phyloP scores from a whole-genome alignment of 768 basidiomycete genomes.

The Rhodotorula babjevae region DNA sequence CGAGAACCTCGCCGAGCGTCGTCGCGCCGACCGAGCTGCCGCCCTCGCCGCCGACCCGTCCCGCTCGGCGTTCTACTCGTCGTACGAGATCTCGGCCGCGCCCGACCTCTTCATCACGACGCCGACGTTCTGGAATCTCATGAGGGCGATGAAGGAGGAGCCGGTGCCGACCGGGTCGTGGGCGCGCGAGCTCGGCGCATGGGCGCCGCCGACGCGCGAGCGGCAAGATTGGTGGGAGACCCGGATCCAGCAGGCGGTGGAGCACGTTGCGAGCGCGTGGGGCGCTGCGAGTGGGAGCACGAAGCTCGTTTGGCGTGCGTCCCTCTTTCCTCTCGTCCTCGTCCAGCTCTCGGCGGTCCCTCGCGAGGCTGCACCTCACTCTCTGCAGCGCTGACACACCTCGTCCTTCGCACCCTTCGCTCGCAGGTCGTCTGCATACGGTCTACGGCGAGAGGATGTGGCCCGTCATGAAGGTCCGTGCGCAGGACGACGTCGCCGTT shows the following conservation, averaged over 20 bases:
- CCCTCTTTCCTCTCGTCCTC: neutral
- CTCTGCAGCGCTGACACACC: no score
- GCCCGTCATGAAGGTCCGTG: neutral
- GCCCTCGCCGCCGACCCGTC: neutral
- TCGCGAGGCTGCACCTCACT: no score
- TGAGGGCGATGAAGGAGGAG: no score
- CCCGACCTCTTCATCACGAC: neutral
- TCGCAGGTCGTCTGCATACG: neutral
- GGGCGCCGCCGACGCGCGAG: neutral
- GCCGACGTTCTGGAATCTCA: neutral
- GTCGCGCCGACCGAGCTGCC: neutral
- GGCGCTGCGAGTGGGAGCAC: neutral
- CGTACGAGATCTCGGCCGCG: neutral
- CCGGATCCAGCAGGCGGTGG: neutral
- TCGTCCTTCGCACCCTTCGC: neutral
- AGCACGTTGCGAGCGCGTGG: neutral
- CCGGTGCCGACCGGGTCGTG: neutral
- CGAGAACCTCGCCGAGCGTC: neutral
- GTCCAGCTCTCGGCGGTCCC: no score
- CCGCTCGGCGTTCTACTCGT: neutral
- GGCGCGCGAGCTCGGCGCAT: neutral
- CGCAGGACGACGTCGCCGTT: neutral
- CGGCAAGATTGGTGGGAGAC: neutral
- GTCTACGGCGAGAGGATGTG: neutral
- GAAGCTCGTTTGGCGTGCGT: neutral